Base-by-base conservation (phyloP, 2,329 filamentous ascomycete genomes). In the Aspergillus luchuensis region DNA sequence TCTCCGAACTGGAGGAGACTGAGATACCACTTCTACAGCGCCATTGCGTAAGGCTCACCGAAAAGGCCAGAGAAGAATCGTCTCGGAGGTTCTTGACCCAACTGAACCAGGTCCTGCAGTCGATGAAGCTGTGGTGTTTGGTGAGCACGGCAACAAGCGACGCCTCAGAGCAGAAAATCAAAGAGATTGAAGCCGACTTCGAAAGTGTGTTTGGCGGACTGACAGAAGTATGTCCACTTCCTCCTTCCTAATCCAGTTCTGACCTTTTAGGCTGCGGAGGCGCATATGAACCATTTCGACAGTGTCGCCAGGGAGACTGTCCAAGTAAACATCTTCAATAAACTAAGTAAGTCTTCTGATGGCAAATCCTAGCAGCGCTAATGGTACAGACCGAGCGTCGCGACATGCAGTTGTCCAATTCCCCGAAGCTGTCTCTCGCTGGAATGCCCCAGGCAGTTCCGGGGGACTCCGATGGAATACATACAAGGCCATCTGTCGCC, bases 41-140 rank as follows among this genome's bases (percentile, higher is more conserved):
- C 0, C 86, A 90, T 63, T 87, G 85, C 56, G 82, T 81, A 60
- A 82, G 82, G 45, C 74, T 89, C 3, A 88, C 87, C 0, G 81
- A 84, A 57, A 72, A 75, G 30, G 79, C 79, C 7, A 76, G 83
- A 25, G 71, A 77, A 5, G 76, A 75, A 4, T 77, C 73, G 17
- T 82, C 78, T 53, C 78, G 78, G 8, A 72, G 70, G 1, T 87
- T 87, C 61, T 72, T 89, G 2, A 83, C 81, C 10, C 79, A 76
- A 30, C 56, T 87, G 3, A 78, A 74, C 45, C 80, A 83, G 60
- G 67, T 86, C 0, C 60, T 87, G 3, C 83, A 81, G 30, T 86
- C 84, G 0, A 72, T 89, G 54, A 76, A 71, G 8, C 63, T 87
- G 1, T 85, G 83, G 82, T 74, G 78, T 0, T 77, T 76, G 0